Conservation (phyloP, 768 basidiomycete genomes). For the Trametes sanguinea region DNA sequence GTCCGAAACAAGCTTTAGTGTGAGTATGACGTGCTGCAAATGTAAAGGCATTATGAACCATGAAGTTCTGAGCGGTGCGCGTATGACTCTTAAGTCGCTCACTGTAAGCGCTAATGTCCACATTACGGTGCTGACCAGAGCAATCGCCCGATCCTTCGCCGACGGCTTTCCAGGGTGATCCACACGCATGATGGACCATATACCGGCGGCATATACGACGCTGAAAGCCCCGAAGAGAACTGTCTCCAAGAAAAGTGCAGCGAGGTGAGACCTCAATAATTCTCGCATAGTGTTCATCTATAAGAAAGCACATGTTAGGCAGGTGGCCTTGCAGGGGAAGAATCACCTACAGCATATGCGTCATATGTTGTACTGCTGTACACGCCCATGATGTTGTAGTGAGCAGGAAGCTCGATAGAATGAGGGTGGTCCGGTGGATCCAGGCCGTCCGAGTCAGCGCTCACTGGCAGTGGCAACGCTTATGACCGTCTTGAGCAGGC, state of each 20-base stretch:
- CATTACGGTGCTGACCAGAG: background rate
- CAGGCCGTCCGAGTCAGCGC: no score
- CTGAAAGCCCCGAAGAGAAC: constrained; percentile 11
- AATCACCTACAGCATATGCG: no score
- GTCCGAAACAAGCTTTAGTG: background rate
- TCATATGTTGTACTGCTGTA: no score
- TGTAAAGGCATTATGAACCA: background rate
- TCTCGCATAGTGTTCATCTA: background rate
- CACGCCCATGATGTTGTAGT: no score
- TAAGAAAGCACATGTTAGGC: no score
- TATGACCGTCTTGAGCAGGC: no score
- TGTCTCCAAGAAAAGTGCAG: constrained; percentile 4
- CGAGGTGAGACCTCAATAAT: background rate
- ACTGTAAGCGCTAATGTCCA: background rate
- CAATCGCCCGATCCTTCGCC: background rate
- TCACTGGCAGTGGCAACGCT: no score
- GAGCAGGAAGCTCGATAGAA: no score
- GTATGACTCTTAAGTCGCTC: background rate
- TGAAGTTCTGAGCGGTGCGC: no score
- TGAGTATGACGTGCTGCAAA: constrained; percentile 1
- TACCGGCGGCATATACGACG: background rate
- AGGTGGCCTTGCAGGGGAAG: no score
- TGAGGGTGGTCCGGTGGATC: no score
- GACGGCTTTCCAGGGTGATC: background rate
- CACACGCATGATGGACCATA: background rate